Percentiles rank a stretch among this genome's conserved stretches.
phyloP scores from a whole-genome alignment of 129 eudicot genomes.

The Escallonia rubra region DNA sequence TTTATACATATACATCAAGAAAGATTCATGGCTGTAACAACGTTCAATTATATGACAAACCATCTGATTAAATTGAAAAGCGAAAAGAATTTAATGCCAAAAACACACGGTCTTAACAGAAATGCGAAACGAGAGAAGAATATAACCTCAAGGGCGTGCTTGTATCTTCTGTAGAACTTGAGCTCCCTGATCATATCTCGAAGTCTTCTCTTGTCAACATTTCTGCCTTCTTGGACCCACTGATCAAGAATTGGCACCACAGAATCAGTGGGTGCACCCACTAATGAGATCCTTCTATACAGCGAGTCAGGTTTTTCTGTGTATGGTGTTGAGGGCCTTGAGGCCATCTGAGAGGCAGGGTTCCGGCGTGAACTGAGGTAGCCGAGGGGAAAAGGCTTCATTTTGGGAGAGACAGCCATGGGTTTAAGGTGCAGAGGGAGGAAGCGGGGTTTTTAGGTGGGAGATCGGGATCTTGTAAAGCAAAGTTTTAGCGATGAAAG shows the following conservation, averaged over 20 bases:
- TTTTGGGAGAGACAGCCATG: no score
- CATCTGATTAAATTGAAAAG: neutral
- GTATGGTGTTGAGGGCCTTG: neutral
- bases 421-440: no score
- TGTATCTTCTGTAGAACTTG: neutral
- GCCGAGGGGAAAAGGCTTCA: neutral
- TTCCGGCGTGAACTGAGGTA: neutral
- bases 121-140: neutral
- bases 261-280: neutral
- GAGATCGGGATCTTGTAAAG: no score
- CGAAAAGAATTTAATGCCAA: neutral
- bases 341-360: neutral
- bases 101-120: no score
- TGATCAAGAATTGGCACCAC: conserved; percentile 13
- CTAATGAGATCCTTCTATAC: neutral
- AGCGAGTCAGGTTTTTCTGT: neutral
- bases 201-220: neutral
- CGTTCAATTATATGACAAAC: no score
- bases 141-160: neutral
- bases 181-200: neutral
- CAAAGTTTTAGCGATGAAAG: no score
- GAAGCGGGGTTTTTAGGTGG: no score
- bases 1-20: no score
- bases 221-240: conserved; percentile 9
- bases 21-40: no score